A percentile compares a stretch with the other conserved stretches of the same genome.
Evolutionary conservation across 495 filamentous ascomycete species (phyloP).

Genomic region (Penicillium maclennaniae): DNA sequence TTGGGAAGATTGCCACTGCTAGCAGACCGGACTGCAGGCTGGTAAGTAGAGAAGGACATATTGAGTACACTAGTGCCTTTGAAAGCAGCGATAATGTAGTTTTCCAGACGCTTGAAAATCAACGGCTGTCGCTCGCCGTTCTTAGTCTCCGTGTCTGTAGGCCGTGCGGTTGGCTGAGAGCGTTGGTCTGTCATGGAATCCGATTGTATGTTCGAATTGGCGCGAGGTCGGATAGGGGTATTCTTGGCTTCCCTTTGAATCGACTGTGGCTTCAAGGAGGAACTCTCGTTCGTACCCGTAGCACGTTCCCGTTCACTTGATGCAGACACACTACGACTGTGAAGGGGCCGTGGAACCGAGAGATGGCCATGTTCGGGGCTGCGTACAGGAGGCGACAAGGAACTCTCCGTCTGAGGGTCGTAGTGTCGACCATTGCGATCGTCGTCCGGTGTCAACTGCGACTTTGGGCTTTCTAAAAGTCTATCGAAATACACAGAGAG

Average conservation of each 20-base stretch:
- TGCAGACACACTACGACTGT: constrained; percentile 31
- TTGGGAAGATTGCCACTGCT: constrained; percentile 26
- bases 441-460: constrained; percentile 14
- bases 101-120: constrained; percentile 71
- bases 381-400: neutral
- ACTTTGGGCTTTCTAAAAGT: constrained; percentile 21
- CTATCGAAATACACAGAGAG: constrained; percentile 48
- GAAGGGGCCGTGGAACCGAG: constrained; percentile 21
- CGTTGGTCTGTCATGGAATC: constrained; percentile 16
- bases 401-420: neutral
- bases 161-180: constrained; percentile 15
- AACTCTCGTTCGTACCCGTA: constrained; percentile 15
- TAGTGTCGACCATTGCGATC: constrained; percentile 9
- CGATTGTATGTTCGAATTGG: constrained; percentile 30
- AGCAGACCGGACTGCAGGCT: constrained; percentile 20
- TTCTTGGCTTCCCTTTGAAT: constrained; percentile 19
- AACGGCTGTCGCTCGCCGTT: constrained; percentile 20
- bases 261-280: constrained; percentile 11
- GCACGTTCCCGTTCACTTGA: constrained; percentile 19
- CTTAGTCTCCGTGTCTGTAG: constrained; percentile 14
- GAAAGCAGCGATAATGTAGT: constrained; percentile 67
- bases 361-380: constrained; percentile 13
- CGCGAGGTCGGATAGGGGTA: constrained; percentile 22
- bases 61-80: constrained; percentile 69
- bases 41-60: constrained; percentile 54